Base-by-base conservation (phyloP, 352 stramenopile species). In the Peronospora belbahrii region DNA sequence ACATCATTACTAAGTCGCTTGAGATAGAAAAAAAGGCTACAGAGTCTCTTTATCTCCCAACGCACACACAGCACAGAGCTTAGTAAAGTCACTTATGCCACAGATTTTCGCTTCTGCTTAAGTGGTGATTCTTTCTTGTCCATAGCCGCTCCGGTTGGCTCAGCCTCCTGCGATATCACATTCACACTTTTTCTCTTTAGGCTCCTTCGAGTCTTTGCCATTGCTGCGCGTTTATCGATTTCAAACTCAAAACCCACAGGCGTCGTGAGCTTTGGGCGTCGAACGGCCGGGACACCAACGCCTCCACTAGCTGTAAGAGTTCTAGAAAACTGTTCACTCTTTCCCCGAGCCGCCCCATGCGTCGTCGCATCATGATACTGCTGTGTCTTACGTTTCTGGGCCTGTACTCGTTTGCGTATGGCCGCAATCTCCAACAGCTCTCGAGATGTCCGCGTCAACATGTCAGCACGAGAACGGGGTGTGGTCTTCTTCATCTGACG, bases 401-500 rank as follows among this genome's bases (percentile, higher is more conserved):
- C 58, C 17, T 62, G 45, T 1, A 88, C 61, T 35, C 74, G 73
- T 39, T 79, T 76, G 48, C 66, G 65, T 40, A 88, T 70, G 27
- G 77, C 74, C 3, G 66, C 67, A 43, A 88, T 88, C 59, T 88
- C 77, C 44, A 74, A 57, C 33, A 88, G 32, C 47, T 88, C 77
- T 35, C 74, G 70, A n/a, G 77, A 86, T 40, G 77, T 88, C 42
- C 60, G 62, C 17, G 74, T 88, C 20, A 88, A 56, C 59, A 69
- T 65, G 22, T 65, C 43, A 2, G 63, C 58, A 11, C 52, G 44
- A 14, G 61, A 59, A 4, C 66, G 68, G 30, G 56, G 51, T 11
- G 70, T 39, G 2, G 38, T 38, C 44, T 65, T 76, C 36, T 65
- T 71, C 2, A 61, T 34, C n/a, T 44, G 37, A 20, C 68, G 62